Evolutionary conservation across 345 rosid genomes (phyloP).

Genomic region (Acer yangbiense): DNA sequence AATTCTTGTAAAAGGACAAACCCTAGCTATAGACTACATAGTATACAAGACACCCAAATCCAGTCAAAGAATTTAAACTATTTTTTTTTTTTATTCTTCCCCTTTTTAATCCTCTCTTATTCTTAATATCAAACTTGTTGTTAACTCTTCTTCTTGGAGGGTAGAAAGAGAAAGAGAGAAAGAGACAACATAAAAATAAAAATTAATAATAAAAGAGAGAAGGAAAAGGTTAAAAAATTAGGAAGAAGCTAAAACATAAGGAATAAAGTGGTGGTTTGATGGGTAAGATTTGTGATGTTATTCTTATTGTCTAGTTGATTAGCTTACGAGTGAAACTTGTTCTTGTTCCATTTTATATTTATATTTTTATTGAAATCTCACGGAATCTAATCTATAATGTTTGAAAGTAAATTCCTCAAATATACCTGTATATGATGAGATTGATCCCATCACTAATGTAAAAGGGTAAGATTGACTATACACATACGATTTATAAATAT

Average conservation of each 20-base stretch:
- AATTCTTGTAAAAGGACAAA: background rate
- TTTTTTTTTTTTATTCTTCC: background rate
- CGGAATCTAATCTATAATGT: no score
- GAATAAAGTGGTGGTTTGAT: conserved; percentile 20
- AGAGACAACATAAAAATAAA: background rate
- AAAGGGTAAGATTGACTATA: no score
- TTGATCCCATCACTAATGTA: no score
- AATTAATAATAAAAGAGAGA: background rate
- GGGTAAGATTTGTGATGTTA: background rate
- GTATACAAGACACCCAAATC: background rate
- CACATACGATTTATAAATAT: no score
- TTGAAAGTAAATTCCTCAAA: no score
- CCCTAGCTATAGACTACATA: background rate
- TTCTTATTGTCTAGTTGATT: background rate
- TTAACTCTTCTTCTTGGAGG: background rate
- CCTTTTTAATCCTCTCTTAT: background rate
- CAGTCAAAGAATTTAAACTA: conserved; percentile 4
- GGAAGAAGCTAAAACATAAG: conserved; percentile 7
- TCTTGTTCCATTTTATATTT: no score
- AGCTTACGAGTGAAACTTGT: background rate
- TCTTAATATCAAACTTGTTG: background rate
- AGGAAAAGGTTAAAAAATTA: background rate
- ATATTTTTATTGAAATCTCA: no score
- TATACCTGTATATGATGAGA: no score
- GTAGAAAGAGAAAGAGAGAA: background rate